Evolutionary conservation across 2,329 filamentous ascomycete genomes (phyloP).

Genomic region (Pseudocercospora ulei): DNA sequence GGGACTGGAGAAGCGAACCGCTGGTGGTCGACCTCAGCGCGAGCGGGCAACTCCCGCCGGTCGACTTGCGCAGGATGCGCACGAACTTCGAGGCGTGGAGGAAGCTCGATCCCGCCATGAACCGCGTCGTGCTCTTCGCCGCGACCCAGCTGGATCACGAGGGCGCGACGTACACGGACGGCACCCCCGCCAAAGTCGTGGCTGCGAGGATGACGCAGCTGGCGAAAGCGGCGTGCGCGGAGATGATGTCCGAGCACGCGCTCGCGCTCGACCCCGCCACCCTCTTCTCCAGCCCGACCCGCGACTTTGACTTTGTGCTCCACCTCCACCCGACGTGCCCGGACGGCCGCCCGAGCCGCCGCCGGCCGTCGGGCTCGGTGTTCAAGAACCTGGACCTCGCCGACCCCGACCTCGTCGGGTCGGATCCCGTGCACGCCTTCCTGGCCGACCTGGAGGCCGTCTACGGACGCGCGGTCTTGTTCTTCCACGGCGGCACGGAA

Average conservation of each 20-base stretch:
- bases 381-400: constrained; percentile 72
- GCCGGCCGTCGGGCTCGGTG: constrained; percentile 32
- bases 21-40: constrained; percentile 62
- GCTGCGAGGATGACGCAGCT: constrained; percentile 74
- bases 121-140: constrained; percentile 68
- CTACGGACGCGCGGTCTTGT: constrained; percentile 62
- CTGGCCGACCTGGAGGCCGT: constrained; percentile 56
- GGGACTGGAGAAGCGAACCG: constrained; percentile 84
- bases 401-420: constrained; percentile 42
- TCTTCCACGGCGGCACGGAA: constrained; percentile 60
- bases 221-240: constrained; percentile 62
- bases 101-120: constrained; percentile 79
- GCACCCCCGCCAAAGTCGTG: constrained; percentile 65
- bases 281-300: constrained; percentile 63
- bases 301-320: constrained; percentile 80
- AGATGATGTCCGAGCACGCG: constrained; percentile 35
- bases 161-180: constrained; percentile 71
- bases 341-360: constrained; percentile 27
- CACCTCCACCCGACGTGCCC: constrained; percentile 56
- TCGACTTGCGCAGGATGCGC: constrained; percentile 52
- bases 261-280: constrained; percentile 40
- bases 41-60: constrained; percentile 44
- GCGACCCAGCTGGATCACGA: constrained; percentile 68
- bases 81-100: constrained; percentile 75
- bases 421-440: constrained; percentile 54